Percentiles rank a stretch among this genome's conserved stretches.
phyloP scores from a whole-genome alignment of 2,329 filamentous ascomycete species.

The Neopestalotiopsis sp. region DNA sequence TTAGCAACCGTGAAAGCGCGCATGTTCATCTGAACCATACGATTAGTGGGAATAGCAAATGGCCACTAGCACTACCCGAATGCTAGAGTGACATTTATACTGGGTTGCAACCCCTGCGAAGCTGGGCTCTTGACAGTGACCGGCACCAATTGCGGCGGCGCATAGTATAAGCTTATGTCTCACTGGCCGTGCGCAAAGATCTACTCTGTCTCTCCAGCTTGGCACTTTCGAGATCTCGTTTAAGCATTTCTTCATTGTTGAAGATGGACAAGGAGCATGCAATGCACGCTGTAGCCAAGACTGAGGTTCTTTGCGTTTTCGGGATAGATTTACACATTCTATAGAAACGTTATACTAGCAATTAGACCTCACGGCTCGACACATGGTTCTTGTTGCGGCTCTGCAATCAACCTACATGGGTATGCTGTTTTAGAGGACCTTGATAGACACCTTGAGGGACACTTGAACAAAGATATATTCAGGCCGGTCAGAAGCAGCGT shows the following conservation, averaged over 20 bases:
- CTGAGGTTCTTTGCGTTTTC: not conserved
- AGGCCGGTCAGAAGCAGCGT: not conserved
- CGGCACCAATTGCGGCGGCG: not conserved
- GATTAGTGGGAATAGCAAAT: not conserved
- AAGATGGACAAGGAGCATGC: not conserved
- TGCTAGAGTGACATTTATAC: conserved; percentile 4
- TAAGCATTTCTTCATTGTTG: not conserved
- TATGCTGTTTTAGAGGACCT: not conserved
- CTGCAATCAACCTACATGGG: not conserved
- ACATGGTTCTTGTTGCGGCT: not conserved
- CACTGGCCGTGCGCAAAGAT: not conserved
- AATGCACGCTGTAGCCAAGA: not conserved
- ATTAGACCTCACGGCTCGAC: not conserved
- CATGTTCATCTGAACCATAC: not conserved
- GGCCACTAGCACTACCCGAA: conserved; percentile 1
- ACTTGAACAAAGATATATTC: conserved; percentile 9
- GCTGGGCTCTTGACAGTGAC: not conserved
- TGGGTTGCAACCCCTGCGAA: not conserved
- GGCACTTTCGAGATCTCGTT: not conserved
- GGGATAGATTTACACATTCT: not conserved
- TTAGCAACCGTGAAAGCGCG: not conserved
- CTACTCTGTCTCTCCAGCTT: not conserved
- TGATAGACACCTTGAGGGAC: conserved; percentile 14
- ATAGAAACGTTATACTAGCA: not conserved
- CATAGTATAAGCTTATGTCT: not conserved